A percentile compares a stretch with the other conserved stretches of the same genome.
phyloP scores from a whole-genome alignment of 495 filamentous ascomycete species.

The Terfezia claveryi region DNA sequence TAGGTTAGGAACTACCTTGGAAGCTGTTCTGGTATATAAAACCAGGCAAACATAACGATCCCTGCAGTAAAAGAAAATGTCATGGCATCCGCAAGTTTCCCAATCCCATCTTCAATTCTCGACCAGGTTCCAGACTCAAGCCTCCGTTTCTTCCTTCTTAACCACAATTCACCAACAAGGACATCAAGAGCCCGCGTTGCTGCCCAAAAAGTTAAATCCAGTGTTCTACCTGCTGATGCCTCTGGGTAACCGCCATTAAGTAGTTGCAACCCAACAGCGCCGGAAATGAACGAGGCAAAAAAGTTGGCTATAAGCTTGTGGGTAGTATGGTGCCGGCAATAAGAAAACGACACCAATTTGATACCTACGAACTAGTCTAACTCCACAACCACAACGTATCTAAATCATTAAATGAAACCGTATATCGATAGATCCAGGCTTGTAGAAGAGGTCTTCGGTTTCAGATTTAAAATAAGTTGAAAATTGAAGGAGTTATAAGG shows the following conservation, averaged over 20 bases:
- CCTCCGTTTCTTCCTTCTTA: slow-evolving; percentile 14
- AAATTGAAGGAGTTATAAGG: too few relatives aligned
- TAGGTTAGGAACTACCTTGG: slow-evolving; percentile 7
- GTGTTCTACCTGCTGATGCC: slow-evolving; percentile 38
- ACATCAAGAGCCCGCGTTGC: slow-evolving; percentile 53
- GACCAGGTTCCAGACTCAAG: slow-evolving; percentile 9
- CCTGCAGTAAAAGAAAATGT: slow-evolving; percentile 55
- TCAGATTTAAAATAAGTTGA: too few relatives aligned
- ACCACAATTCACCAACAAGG: slow-evolving; percentile 43
- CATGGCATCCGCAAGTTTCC: slow-evolving; percentile 36
- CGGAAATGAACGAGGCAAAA: not conserved
- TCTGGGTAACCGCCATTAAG: slow-evolving; percentile 5
- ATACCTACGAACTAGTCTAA: too few relatives aligned
- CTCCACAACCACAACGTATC: too few relatives aligned
- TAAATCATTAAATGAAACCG: too few relatives aligned
- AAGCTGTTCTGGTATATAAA: slow-evolving; percentile 17
- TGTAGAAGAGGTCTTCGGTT: too few relatives aligned
- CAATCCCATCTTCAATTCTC: slow-evolving; percentile 24
- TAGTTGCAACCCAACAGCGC: not conserved
- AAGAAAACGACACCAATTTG: too few relatives aligned
- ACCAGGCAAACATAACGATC: slow-evolving; percentile 44
- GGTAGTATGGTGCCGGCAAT: too few relatives aligned
- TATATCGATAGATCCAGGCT: too few relatives aligned
- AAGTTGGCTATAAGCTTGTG: not conserved
- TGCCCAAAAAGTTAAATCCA: slow-evolving; percentile 75